A percentile compares a stretch with the other conserved stretches of the same genome.
Conservation (phyloP, 305 asterid genomes). For the Fraxinus xanthoxyloides region DNA sequence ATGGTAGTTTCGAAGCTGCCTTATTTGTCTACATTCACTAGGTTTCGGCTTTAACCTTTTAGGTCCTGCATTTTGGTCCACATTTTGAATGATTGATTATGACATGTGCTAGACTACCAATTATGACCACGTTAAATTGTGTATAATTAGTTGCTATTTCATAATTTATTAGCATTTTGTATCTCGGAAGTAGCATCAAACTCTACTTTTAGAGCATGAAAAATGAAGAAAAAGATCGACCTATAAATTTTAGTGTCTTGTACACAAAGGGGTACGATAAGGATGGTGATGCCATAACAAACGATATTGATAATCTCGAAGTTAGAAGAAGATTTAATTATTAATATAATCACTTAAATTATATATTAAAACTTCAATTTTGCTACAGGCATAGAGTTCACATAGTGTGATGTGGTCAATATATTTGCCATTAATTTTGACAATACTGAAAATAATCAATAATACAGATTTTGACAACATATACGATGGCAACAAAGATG, state of each 20-base stretch:
- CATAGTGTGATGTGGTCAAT: too few species aligned
- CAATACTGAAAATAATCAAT: too few species aligned
- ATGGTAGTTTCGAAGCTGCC: neutral
- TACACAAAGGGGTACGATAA: neutral
- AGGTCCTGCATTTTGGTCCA: neutral
- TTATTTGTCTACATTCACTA: neutral
- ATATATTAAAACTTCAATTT: too few species aligned
- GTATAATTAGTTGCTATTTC: neutral
- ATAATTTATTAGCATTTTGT: too few species aligned
- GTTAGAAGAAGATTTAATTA: neutral
- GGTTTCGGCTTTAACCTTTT: neutral
- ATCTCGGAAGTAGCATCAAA: neutral
- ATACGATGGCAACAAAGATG: too few species aligned
- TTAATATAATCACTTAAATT: neutral
- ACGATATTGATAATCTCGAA: neutral
- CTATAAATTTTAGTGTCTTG: neutral
- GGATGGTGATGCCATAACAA: neutral
- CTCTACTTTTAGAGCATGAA: neutral
- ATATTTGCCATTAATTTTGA: too few species aligned
- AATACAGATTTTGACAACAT: too few species aligned
- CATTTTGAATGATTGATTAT: neutral
- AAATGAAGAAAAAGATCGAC: neutral
- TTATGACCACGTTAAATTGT: neutral
- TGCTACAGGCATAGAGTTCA: too few species aligned
- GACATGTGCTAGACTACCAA: neutral